Base-by-base conservation (phyloP, 768 basidiomycete genomes). In the Russula foetens region DNA sequence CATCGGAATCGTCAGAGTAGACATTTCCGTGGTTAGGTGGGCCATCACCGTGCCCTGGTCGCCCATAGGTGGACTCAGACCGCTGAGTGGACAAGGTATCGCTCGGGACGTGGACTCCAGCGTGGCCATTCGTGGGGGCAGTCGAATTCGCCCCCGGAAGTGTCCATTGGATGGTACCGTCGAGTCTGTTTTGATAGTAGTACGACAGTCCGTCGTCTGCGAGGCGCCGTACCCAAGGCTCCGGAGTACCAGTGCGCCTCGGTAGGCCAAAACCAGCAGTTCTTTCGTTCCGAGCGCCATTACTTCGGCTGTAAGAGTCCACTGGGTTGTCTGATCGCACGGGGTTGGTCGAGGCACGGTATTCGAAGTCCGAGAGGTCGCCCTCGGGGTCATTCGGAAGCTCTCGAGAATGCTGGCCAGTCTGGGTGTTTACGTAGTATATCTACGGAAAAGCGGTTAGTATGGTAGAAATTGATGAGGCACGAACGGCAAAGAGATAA, bases 401-500 rank as follows among this genome's bases (percentile, higher is more conserved):
- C 67, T 97, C 91, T 66, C 85, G 81, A 28, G 92, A 85, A 44
- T 83, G 84, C 71, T 91, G 81, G 33, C 90, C 90, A 6, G 90
- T 92, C 66, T 88, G 82, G 2, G 91, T 92, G 69, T 98, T 99
- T 64, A 92, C 81, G 74, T 98, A 99, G 77, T 86, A 95, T 70
- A 99, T 93, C 94, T 97, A 31, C 35, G 26, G 23, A n/a, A 35
- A n/a, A 48, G 53, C 51, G 31, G 12, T 9, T 31, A 57, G 56
- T 23, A 44, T 38, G 41, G 29, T 35, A 38, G 28, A n/a, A 41
- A 28, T 9, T 8, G 28, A 44, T 39, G 35, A n/a, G 43, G 53
- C 49, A 57, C 23, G 48, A 23, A 48, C 14, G 48, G 53, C 28
- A 46, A 31, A 50, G 46, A 23, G 39, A 50, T 7, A 45, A 60